Conservation (phyloP, 768 basidiomycete species). For the Amanita phalloides region DNA sequence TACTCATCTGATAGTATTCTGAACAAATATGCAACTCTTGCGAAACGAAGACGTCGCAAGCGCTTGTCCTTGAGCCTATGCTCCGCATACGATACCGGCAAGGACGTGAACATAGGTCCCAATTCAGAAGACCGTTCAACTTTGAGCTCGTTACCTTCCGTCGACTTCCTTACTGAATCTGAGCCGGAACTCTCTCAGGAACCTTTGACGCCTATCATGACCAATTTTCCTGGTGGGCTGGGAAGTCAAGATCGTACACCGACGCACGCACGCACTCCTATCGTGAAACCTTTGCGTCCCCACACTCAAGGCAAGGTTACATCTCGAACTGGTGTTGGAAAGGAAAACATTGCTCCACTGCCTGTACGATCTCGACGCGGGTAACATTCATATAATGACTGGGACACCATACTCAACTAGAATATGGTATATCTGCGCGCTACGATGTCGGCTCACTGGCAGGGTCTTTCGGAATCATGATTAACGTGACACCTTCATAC, state of each 20-base stretch:
- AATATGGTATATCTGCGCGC: neutral
- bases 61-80: neutral
- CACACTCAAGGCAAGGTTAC: neutral
- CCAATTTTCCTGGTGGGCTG: neutral
- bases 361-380: neutral
- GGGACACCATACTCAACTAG: neutral
- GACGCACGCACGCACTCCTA: neutral
- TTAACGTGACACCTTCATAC: too few relatives aligned
- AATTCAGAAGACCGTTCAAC: neutral
- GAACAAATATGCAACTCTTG: too few relatives aligned
- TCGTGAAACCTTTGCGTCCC: neutral
- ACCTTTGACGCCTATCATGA: neutral
- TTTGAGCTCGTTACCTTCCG: neutral
- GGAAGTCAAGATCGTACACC: conserved; percentile 1
- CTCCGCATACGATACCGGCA: neutral
- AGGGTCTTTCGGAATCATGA: too few relatives aligned
- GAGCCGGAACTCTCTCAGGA: neutral
- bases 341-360: conserved; percentile 1
- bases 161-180: neutral
- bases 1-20: neutral
- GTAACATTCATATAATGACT: neutral
- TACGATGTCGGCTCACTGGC: neutral
- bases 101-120: neutral
- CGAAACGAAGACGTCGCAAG: neutral
- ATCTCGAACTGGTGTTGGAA: neutral